Evolutionary conservation across 2,329 filamentous ascomycete species (phyloP).

Genomic region (Xylaria arbuscula): DNA sequence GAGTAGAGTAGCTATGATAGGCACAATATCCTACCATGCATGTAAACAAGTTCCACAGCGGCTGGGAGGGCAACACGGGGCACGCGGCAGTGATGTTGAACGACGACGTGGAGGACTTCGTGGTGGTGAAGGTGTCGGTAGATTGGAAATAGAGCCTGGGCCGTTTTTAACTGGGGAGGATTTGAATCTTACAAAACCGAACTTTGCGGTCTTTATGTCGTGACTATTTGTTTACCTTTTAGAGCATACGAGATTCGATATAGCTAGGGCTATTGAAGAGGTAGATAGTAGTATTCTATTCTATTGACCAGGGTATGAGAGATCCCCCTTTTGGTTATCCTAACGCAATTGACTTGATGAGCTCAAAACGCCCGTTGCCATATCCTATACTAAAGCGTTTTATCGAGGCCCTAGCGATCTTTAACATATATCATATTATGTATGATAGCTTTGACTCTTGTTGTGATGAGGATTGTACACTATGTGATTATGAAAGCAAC

Average conservation of each 20-base stretch:
- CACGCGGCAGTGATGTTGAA: constrained; percentile 12
- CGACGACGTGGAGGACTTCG: neutral
- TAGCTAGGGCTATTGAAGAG: constrained; percentile 12
- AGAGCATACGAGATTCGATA: constrained; percentile 10
- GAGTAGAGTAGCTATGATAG: constrained; percentile 29
- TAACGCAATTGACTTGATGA: neutral
- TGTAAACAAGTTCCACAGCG: constrained; percentile 13
- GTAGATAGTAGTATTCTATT: constrained; percentile 26
- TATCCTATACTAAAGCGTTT: neutral
- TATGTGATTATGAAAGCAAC: constrained; percentile 11
- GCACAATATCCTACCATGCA: constrained; percentile 19
- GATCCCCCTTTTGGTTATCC: constrained; percentile 5
- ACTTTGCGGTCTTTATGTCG: neutral
- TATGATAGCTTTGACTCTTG: neutral
- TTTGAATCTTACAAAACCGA: constrained; percentile 11
- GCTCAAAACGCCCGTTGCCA: constrained; percentile 1
- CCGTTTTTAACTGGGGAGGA: neutral
- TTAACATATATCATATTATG: neutral
- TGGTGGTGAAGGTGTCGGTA: constrained; percentile 5
- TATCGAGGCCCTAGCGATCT: constrained; percentile 17
- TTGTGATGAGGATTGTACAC: constrained; percentile 11
- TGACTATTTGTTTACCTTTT: constrained; percentile 7
- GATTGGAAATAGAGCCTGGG: constrained; percentile 2
- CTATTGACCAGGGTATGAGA: constrained; percentile 27
- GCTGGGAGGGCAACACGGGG: constrained; percentile 16